These are phyloP conservation scores for Fusarium buharicum DNA, from an alignment of 2,329 filamentous ascomycete species.

Conservation along the genomic window DNA sequence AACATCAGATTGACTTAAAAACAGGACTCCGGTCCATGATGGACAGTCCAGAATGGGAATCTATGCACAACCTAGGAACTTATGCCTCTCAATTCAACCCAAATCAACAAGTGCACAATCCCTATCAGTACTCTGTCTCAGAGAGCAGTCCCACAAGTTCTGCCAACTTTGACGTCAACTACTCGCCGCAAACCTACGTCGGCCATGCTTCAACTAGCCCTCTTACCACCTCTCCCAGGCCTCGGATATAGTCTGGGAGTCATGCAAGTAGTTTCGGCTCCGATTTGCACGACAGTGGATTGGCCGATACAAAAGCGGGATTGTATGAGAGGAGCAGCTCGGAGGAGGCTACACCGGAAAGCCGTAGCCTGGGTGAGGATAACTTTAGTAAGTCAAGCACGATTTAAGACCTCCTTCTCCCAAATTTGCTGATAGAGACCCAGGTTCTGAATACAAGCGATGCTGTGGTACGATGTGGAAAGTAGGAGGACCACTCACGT, in stretches of 20 bases:
- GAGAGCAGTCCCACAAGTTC: not conserved
- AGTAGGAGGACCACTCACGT: slow-evolving; percentile 9
- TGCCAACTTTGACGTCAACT: not conserved
- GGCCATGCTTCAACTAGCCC: not conserved
- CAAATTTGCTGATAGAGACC: not conserved
- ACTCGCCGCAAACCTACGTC: not conserved
- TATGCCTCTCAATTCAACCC: not conserved
- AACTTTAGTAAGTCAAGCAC: not conserved
- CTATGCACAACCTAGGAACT: not conserved
- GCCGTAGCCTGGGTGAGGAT: not conserved
- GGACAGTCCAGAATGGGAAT: not conserved
- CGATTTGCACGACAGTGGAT: slow-evolving; percentile 9
- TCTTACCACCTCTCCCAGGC: slow-evolving; percentile 23
- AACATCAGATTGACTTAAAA: not conserved
- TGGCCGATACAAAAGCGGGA: slow-evolving; percentile 28
- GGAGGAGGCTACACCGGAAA: not conserved
- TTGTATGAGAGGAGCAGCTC: slow-evolving; percentile 3
- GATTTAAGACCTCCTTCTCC: fast-evolving
- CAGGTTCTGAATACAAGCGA: not conserved
- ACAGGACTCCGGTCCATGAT: slow-evolving; percentile 7
- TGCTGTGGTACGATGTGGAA: slow-evolving; percentile 13
- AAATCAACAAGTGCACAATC: not conserved
- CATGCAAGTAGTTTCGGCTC: slow-evolving; percentile 22
- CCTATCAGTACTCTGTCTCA: not conserved
- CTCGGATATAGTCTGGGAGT: slow-evolving; percentile 23